Evolutionary conservation across 129 eudicot species (phyloP).

Genomic region (Pittosporum tobira): DNA sequence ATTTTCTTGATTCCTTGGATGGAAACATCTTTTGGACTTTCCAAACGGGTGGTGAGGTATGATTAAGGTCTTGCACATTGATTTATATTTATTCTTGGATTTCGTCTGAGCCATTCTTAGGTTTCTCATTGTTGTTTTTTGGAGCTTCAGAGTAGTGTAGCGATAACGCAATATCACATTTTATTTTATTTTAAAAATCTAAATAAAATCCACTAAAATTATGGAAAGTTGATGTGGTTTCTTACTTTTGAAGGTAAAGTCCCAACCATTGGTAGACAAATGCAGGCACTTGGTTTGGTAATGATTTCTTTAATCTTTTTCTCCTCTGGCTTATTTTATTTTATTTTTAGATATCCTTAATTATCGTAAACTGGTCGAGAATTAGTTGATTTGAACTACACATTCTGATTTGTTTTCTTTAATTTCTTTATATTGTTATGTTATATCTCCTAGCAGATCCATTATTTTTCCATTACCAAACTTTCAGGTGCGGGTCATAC

Average conservation of each 20-base stretch:
- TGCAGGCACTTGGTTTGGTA: conserved; percentile 80
- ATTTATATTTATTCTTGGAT: neutral
- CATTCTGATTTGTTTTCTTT: neutral
- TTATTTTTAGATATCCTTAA: too few relatives aligned
- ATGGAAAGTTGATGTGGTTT: neutral
- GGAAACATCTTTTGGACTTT: conserved; percentile 73
- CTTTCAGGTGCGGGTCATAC: conserved; percentile 89
- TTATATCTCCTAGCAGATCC: neutral
- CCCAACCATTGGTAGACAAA: conserved; percentile 77
- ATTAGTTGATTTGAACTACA: too few relatives aligned
- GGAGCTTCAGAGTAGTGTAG: too few relatives aligned
- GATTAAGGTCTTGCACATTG: neutral
- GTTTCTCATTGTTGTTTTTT: too few relatives aligned
- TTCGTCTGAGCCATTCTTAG: neutral
- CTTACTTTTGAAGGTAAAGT: conserved; percentile 46
- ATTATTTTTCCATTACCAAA: neutral
- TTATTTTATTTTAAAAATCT: too few relatives aligned
- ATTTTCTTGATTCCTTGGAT: conserved; percentile 53
- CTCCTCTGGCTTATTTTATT: conserved; percentile 6
- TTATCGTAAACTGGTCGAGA: too few relatives aligned
- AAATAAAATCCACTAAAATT: neutral
- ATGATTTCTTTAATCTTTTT: conserved; percentile 7
- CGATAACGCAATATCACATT: too few relatives aligned
- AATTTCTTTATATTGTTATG: neutral
- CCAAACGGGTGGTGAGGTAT: conserved; percentile 72